phyloP scores from a whole-genome alignment of 805 yeast genomes.

The Torulaspora delbrueckii region DNA sequence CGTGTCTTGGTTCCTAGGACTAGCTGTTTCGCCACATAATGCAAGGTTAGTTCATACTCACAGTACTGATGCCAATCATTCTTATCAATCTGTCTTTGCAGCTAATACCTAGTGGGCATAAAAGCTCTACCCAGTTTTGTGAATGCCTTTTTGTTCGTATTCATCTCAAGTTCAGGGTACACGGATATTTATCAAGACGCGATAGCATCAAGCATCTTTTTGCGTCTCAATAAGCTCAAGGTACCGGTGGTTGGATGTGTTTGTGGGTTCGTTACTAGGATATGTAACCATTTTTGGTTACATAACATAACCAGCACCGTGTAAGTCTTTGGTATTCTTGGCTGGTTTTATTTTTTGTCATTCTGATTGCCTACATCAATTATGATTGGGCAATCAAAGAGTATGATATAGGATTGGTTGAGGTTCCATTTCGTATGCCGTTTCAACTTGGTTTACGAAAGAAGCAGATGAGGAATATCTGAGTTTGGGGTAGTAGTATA shows the following conservation, averaged over 20 bases:
- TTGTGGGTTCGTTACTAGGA: conserved; percentile 23
- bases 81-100: conserved; percentile 48
- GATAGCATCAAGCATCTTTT: conserved; percentile 44
- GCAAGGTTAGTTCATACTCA: conserved; percentile 35
- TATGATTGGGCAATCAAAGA: conserved; percentile 54
- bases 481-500: no score
- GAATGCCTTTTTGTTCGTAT: conserved; percentile 48
- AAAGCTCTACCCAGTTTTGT: conserved; percentile 45
- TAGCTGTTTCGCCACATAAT: conserved; percentile 52
- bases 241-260: conserved; percentile 45
- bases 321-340: conserved; percentile 54
- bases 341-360: conserved; percentile 53
- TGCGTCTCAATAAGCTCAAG: conserved; percentile 45
- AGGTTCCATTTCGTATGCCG: conserved; percentile 50
- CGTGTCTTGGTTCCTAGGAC: conserved; percentile 41
- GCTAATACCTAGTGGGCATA: conserved; percentile 45
- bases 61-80: conserved; percentile 43
- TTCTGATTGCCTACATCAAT: conserved; percentile 47
- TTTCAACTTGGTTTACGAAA: no score
- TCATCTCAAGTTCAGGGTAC: conserved; percentile 37
- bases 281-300: conserved; percentile 49
- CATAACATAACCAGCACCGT: conserved; percentile 60
- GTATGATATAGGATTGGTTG: conserved; percentile 47
- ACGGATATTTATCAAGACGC: conserved; percentile 47
- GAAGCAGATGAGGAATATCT: no score